Percentiles rank a stretch among this genome's conserved stretches.
Evolutionary conservation across 2,329 filamentous ascomycete genomes (phyloP).

Genomic region (Clarireedia sp.): DNA sequence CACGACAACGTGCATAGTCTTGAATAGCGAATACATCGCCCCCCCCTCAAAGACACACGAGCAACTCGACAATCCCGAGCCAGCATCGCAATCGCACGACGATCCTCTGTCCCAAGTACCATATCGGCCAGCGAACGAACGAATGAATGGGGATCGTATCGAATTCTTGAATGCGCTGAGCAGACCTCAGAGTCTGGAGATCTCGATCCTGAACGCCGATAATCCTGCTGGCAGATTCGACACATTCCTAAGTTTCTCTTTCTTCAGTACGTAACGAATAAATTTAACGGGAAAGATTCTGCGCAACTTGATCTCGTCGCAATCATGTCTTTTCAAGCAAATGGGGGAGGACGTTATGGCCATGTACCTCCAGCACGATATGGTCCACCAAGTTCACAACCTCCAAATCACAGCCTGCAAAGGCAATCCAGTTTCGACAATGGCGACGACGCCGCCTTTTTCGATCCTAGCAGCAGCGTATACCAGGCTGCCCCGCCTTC

Average conservation of each 20-base stretch:
- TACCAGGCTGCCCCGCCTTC: conserved; percentile 26
- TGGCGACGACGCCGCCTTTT: conserved; percentile 61
- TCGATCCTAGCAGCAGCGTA: conserved; percentile 30
- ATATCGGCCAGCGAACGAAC: not conserved
- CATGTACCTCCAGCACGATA: conserved; percentile 61
- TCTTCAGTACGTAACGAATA: not conserved
- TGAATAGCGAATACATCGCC: not conserved
- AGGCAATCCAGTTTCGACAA: conserved; percentile 67
- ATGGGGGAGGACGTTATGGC: conserved; percentile 57
- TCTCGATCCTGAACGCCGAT: not conserved
- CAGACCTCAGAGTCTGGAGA: not conserved
- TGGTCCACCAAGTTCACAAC: conserved; percentile 33
- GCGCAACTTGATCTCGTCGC: conserved; percentile 2
- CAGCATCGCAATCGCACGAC: not conserved
- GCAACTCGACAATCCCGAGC: not conserved
- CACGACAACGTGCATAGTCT: conserved; percentile 9
- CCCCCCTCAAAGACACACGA: not conserved
- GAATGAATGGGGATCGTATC: conserved; percentile 17
- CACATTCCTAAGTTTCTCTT: not conserved
- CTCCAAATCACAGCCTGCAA: conserved; percentile 30
- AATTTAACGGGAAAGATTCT: not conserved
- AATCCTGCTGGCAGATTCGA: not conserved
- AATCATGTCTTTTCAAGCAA: conserved; percentile 52
- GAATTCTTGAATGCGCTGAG: not conserved
- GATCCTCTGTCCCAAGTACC: too few species aligned